These are phyloP conservation scores for Paraurostyla sp. DNA, from an alignment of 73 alveolate species.

Conservation along the genomic window DNA sequence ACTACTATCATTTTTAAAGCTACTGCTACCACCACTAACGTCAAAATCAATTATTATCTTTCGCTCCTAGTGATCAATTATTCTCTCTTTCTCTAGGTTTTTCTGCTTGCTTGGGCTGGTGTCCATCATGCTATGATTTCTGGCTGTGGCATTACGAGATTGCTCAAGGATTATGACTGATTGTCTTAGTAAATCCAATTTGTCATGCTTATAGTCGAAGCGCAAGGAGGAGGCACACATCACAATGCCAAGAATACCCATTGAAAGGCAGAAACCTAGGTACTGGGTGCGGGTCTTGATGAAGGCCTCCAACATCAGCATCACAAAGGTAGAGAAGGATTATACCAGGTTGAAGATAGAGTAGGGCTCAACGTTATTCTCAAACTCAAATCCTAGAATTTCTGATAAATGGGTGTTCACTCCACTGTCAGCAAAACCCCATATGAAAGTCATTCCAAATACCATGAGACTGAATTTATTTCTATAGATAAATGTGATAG, in stretches of 20 bases:
- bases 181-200: conserved; percentile 17
- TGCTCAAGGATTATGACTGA: conserved; percentile 1
- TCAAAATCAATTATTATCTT: too few relatives aligned
- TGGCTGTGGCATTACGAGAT: too few relatives aligned
- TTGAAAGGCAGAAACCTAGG: neutral
- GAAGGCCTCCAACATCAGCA: conserved; percentile 20
- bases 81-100: too few relatives aligned
- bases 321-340: neutral
- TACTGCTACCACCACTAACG: too few relatives aligned
- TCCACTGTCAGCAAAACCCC: conserved; percentile 54
- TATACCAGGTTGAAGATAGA: conserved; percentile 31
- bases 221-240: conserved; percentile 1
- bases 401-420: conserved; percentile 48
- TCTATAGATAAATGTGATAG: neutral
- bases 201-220: conserved; percentile 34
- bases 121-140: too few relatives aligned
- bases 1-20: too few relatives aligned
- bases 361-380: conserved; percentile 27
- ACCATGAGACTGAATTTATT: neutral
- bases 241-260: conserved; percentile 22
- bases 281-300: neutral
- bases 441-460: conserved; percentile 27
- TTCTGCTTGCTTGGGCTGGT: too few relatives aligned
- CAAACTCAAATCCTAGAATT: conserved; percentile 43
- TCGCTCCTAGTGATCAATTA: too few relatives aligned